Evolutionary conservation across 805 yeast genomes (phyloP).

Genomic region (Monosporozyma yasuniensis): DNA sequence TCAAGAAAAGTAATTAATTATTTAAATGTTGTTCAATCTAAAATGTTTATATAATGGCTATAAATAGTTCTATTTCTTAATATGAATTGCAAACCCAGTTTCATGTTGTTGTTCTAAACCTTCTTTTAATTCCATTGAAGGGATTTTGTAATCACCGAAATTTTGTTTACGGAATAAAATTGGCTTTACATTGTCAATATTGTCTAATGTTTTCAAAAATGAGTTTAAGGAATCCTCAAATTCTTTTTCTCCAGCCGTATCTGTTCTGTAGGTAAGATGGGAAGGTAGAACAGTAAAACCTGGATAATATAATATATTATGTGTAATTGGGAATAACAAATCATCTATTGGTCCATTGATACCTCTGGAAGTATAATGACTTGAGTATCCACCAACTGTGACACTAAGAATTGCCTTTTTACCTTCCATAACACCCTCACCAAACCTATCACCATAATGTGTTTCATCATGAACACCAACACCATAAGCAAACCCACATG

Average conservation of each 20-base stretch:
- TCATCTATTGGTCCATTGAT: constrained; percentile 18
- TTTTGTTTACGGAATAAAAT: constrained; percentile 16
- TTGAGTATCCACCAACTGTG: constrained; percentile 12
- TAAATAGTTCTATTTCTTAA: not conserved
- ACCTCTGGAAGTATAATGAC: constrained; percentile 13
- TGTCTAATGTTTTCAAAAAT: constrained; percentile 5
- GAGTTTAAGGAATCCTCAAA: constrained; percentile 2
- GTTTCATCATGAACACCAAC: constrained; percentile 11
- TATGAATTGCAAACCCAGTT: constrained; percentile 11
- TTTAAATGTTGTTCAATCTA: too few species aligned
- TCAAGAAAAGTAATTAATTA: too few species aligned
- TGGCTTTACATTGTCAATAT: constrained; percentile 7
- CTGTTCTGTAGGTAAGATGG: constrained; percentile 8
- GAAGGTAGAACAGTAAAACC: constrained; percentile 19
- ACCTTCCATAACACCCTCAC: constrained; percentile 20
- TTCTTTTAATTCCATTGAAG: constrained; percentile 10
- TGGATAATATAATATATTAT: constrained; percentile 15
- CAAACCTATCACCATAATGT: constrained; percentile 11
- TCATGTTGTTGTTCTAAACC: constrained; percentile 12
- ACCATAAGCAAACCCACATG: constrained; percentile 21
- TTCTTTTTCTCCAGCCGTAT: constrained; percentile 2
- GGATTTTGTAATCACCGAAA: constrained; percentile 16
- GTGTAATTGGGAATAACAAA: constrained; percentile 17
- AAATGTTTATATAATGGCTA: not conserved
- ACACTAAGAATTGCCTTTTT: constrained; percentile 13